These are phyloP conservation scores for Xylaria sp. DNA, from an alignment of 2,329 filamentous ascomycete species.

Conservation along the genomic window DNA sequence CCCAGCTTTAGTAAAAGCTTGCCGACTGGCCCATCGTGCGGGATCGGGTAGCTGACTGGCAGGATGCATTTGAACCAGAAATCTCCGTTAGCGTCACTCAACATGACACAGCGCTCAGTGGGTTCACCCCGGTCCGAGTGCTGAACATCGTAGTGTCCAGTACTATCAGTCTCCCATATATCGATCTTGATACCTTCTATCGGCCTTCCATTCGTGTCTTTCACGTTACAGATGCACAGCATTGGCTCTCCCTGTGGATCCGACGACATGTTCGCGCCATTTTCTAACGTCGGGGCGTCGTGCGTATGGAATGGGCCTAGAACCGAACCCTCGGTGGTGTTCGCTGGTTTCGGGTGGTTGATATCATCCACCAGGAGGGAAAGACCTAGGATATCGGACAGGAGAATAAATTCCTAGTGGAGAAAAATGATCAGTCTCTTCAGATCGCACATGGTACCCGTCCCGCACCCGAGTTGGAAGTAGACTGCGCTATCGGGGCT, in stretches of 20 bases:
- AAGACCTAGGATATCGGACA: slow-evolving; percentile 79
- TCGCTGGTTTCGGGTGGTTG: slow-evolving; percentile 77
- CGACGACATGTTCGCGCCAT: slow-evolving; percentile 68
- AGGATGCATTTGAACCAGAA: slow-evolving; percentile 89
- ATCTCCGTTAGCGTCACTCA: slow-evolving; percentile 70
- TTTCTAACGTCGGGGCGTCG: slow-evolving; percentile 64
- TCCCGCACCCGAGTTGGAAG: neutral
- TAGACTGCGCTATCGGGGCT: slow-evolving; percentile 30
- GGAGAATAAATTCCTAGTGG: slow-evolving; percentile 75
- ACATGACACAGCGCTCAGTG: slow-evolving; percentile 75
- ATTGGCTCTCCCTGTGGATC: slow-evolving; percentile 73
- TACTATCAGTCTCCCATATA: slow-evolving; percentile 84
- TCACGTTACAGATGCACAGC: slow-evolving; percentile 75
- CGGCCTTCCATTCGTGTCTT: slow-evolving; percentile 67
- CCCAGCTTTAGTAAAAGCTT: slow-evolving; percentile 67
- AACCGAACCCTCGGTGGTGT: slow-evolving; percentile 77
- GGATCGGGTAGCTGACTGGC: slow-evolving; percentile 85
- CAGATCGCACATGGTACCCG: neutral
- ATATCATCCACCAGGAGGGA: slow-evolving; percentile 82
- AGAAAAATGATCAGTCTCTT: slow-evolving; percentile 9
- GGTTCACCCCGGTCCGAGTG: slow-evolving; percentile 66
- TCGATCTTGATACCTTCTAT: slow-evolving; percentile 73
- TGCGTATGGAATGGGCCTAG: slow-evolving; percentile 85
- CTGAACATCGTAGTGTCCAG: slow-evolving; percentile 84
- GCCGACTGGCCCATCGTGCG: slow-evolving; percentile 83